Conservation (phyloP, 2,329 filamentous ascomycete species). For the Lecanicillium sp. region DNA sequence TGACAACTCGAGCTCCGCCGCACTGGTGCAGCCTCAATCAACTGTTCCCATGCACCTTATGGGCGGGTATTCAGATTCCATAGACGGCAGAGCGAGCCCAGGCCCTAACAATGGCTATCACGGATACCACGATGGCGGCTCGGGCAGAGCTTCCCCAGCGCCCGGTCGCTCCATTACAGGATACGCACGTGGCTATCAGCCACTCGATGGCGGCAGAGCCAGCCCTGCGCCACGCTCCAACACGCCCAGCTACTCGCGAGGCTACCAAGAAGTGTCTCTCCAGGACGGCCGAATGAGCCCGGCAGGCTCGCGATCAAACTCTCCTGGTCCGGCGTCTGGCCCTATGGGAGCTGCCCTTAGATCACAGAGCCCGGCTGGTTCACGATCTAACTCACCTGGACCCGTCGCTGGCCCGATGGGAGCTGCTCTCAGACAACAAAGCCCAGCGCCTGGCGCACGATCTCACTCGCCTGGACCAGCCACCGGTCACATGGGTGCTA, state of each 20-base stretch:
- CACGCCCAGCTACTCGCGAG: not conserved
- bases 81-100: constrained; percentile 22
- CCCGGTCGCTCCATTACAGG: not conserved
- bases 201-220: not conserved
- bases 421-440: constrained; percentile 15
- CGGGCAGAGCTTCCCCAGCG: not conserved
- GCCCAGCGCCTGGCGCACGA: constrained; percentile 17
- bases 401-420: constrained; percentile 20
- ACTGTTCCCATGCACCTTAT: constrained; percentile 37
- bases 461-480: too few species aligned
- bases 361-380: constrained; percentile 5
- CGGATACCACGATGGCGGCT: not conserved
- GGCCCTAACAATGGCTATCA: not conserved
- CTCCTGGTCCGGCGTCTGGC: constrained; percentile 14
- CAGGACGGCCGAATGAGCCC: constrained; percentile 9
- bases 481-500: constrained; percentile 7
- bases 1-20: constrained; percentile 47
- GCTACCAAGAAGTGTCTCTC: constrained; percentile 1
- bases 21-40: constrained; percentile 48
- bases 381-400: constrained; percentile 6
- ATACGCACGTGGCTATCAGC: not conserved
- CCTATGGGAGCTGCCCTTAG: too few species aligned
- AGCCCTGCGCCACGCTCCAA: not conserved
- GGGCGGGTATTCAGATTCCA: constrained; percentile 12
- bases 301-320: constrained; percentile 1